Evolutionary conservation across 305 asterid species (phyloP).

Genomic region (Solanum aculeatissimum): DNA sequence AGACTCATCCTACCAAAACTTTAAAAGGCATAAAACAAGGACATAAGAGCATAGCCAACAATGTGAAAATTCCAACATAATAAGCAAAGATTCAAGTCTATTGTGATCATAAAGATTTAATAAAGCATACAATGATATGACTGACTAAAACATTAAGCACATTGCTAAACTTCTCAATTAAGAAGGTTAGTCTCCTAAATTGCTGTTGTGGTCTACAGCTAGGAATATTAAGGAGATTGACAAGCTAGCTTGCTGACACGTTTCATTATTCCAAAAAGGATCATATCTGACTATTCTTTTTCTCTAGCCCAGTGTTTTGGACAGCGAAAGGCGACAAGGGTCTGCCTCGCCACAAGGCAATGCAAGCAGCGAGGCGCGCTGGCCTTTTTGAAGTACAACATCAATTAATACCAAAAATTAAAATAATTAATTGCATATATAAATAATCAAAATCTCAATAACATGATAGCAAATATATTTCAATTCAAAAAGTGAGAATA

Average conservation of each 20-base stretch:
- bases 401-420: too few species aligned
- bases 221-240: not conserved
- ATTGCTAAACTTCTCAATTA: not conserved
- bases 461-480: too few species aligned
- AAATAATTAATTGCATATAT: too few species aligned
- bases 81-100: not conserved
- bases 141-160: not conserved
- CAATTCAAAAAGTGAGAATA: too few species aligned
- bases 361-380: too few species aligned
- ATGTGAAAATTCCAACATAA: not conserved
- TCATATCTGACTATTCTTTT: not conserved
- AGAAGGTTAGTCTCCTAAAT: not conserved
- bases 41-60: not conserved
- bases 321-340: too few species aligned
- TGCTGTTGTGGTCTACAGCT: not conserved
- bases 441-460: too few species aligned
- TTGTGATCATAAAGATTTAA: not conserved
- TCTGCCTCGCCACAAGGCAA: too few species aligned
- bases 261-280: not conserved
- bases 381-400: too few species aligned
- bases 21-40: not conserved
- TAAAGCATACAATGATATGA: not conserved
- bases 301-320: too few species aligned
- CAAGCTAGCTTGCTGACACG: not conserved
- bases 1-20: not conserved